Evolutionary conservation across 495 filamentous ascomycete genomes (phyloP).

Genomic region (Elaphomyces granulatus): DNA sequence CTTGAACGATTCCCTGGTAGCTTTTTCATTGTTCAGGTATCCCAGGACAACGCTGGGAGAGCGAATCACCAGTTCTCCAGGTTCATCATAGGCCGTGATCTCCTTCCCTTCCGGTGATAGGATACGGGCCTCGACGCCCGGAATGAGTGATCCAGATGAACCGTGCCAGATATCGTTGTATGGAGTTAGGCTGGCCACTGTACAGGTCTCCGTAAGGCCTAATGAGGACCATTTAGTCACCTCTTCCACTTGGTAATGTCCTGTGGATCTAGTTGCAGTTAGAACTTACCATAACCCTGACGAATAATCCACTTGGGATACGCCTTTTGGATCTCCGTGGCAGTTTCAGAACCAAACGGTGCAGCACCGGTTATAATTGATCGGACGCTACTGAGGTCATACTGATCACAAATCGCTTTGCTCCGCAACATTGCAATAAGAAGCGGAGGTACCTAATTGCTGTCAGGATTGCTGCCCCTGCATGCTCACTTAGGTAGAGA

Average conservation of each 20-base stretch:
- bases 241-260: no score
- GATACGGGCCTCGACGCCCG: slow-evolving; percentile 52
- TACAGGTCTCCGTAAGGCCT: slow-evolving; percentile 72
- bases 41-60: slow-evolving; percentile 66
- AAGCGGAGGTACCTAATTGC: slow-evolving; percentile 47
- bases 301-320: slow-evolving; percentile 54
- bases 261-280: no score
- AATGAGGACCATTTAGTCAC: background rate
- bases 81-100: slow-evolving; percentile 58
- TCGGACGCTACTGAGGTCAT: slow-evolving; percentile 56
- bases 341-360: slow-evolving; percentile 66
- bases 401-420: slow-evolving; percentile 45
- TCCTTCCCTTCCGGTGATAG: slow-evolving; percentile 61
- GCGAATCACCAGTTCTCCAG: slow-evolving; percentile 67
- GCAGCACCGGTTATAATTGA: slow-evolving; percentile 69
- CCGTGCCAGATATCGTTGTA: slow-evolving; percentile 56
- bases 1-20: slow-evolving; percentile 65
- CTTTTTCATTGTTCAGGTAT: slow-evolving; percentile 74
- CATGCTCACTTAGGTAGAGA: no score
- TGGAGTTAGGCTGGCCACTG: slow-evolving; percentile 53
- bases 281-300: slow-evolving; percentile 64
- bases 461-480: background rate
- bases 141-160: slow-evolving; percentile 57
- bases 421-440: slow-evolving; percentile 68
- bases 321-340: slow-evolving; percentile 45